Percentiles rank a stretch among this genome's conserved stretches.
Evolutionary conservation across 2,329 filamentous ascomycete species (phyloP).

Genomic region (Colletotrichum filicis): DNA sequence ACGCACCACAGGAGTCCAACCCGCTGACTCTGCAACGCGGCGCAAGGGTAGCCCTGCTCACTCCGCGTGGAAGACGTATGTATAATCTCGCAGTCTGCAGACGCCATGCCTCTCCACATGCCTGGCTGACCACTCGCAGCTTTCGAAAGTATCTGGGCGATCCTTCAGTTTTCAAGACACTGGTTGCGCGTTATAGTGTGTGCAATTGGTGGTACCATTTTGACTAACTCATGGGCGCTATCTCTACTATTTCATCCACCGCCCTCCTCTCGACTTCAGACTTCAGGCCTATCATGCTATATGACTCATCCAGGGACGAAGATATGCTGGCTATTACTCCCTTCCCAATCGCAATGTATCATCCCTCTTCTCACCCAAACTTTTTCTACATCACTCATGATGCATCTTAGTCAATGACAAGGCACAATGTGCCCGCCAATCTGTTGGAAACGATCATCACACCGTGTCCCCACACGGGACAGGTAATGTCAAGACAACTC

Average conservation of each 20-base stretch:
- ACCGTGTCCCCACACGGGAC: not conserved
- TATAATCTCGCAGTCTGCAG: not conserved
- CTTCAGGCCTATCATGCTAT: conserved; percentile 19
- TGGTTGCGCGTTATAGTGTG: not conserved
- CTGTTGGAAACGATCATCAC: not conserved
- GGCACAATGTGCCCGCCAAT: not conserved
- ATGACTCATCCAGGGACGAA: conserved; percentile 34
- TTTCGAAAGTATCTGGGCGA: not conserved
- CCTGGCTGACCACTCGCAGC: not conserved
- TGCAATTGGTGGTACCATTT: conserved; percentile 30
- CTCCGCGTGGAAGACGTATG: not conserved
- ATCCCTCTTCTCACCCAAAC: conserved; percentile 27
- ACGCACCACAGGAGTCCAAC: not conserved
- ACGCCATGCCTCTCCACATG: not conserved
- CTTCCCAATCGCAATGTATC: conserved; percentile 13
- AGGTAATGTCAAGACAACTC: not conserved
- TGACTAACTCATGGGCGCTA: conserved; percentile 32
- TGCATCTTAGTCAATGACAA: not conserved
- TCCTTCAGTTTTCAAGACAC: not conserved
- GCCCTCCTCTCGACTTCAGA: conserved; percentile 19
- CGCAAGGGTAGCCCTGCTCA: conserved; percentile 3
- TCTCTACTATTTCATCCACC: conserved; percentile 33
- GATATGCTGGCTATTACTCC: conserved; percentile 30
- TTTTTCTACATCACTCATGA: conserved; percentile 30
- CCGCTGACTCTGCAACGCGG: conserved; percentile 8